Base-by-base conservation (phyloP, 805 yeast species). In the Spathaspora girioi region DNA sequence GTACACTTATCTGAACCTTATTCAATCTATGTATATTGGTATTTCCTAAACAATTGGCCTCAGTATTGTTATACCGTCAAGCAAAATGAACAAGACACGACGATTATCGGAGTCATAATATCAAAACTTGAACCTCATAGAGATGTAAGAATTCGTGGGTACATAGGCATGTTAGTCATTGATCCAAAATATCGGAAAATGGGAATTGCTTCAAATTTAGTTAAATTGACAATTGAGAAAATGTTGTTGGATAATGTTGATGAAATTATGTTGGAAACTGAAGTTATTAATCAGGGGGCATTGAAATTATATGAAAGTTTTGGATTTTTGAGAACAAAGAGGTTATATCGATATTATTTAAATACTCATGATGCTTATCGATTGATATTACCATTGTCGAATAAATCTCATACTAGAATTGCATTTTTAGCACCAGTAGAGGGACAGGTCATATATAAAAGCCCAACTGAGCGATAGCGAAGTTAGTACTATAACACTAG, bases 91-190 rank as follows among this genome's bases (percentile, higher is more conserved):
- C 51, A 59, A 6, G 63, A 54, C 4, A 60, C 63, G 17, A 76
- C 86, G 2, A 74, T 92, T n/a, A n/a, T n/a, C n/a, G 99, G 97
- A 2, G 89, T 87, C 38, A 84, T 93, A 7, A 88, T 94, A 6
- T 84, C 96, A 48, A 89, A 91, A 60, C 81, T 84, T 11, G 96
- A 88, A 56, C 73, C 80, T 1, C 97, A 93, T 67, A 77, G 93
- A 53, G 76, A 79, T 19, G 84, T 81, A 10, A 75, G 97, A 53
- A 64, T 76, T 58, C 77, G 99, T 54, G 99, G 99, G 0, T 94
- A 94, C 62, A 92, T 94, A 27, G 99, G 97, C 1, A 94, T 94
- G 99, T 71, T 94, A 50, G 97, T 96, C 0, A 96, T 93, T 11
- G 84, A 84, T 47, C 82, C 83, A 38, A 64, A 69, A 14, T 84